These are phyloP conservation scores for Stentor coeruleus DNA, from an alignment of 73 alveolate species.

Conservation along the genomic window DNA sequence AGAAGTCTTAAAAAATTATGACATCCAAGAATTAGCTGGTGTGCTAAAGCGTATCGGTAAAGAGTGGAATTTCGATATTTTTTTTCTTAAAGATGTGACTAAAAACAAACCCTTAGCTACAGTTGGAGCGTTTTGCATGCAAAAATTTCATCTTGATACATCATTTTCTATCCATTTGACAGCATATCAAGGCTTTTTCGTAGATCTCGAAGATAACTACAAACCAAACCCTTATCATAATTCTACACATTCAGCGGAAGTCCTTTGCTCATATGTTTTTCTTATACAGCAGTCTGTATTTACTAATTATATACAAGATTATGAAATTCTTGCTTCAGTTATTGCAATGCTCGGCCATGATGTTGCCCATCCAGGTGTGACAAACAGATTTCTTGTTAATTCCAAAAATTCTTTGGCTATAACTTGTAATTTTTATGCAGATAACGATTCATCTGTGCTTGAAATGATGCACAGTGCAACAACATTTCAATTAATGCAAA, in stretches of 20 bases:
- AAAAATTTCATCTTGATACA: no score
- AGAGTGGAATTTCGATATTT: no score
- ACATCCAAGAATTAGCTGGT: no score
- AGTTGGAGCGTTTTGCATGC: no score
- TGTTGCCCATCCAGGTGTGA: background rate
- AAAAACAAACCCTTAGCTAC: no score
- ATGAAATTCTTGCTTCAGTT: background rate
- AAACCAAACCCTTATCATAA: no score
- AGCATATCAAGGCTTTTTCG: no score
- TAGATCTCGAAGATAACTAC: no score
- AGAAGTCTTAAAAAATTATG: no score
- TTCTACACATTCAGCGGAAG: background rate
- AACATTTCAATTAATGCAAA: constrained; percentile 45
- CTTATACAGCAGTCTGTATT: background rate
- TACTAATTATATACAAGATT: background rate
- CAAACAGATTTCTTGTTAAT: background rate
- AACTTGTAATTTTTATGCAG: background rate
- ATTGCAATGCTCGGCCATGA: background rate
- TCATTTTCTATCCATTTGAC: no score
- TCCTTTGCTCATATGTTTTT: background rate
- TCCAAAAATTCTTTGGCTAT: background rate
- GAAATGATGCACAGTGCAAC: constrained; percentile 59
- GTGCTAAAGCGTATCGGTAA: no score
- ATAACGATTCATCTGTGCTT: constrained; percentile 45
- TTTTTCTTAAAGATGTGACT: no score